Evolutionary conservation across 75 land plant genomes (phyloP).

Genomic region (Sequoiadendron giganteum): DNA sequence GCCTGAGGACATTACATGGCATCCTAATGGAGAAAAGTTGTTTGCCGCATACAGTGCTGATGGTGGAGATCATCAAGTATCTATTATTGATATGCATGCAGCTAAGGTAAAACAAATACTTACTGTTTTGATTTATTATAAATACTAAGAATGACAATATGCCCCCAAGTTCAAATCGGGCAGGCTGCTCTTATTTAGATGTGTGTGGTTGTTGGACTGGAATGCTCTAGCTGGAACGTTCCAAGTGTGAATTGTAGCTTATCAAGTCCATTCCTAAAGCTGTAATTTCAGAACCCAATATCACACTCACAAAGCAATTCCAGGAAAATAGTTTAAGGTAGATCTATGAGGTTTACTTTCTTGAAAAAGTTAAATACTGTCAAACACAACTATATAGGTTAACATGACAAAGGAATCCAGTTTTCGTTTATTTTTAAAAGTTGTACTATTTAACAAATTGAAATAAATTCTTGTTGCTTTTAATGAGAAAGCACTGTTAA

Average conservation of each 20-base stretch:
- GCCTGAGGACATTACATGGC: constrained; percentile 30
- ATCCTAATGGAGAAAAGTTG: constrained; percentile 20
- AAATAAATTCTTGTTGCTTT: not conserved
- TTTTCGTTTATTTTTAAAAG: not conserved
- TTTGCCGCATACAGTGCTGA: constrained; percentile 27
- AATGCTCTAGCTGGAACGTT: not conserved
- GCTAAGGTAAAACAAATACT: not conserved
- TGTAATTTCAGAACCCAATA: not conserved
- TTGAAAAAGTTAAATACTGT: not conserved
- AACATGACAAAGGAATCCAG: not conserved
- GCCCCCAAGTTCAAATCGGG: not conserved
- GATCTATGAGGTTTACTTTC: not conserved
- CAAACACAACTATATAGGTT: not conserved
- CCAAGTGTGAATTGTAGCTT: not conserved
- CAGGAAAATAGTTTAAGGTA: not conserved
- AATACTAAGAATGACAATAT: too few relatives aligned
- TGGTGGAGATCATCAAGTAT: constrained; percentile 24
- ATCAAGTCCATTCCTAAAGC: not conserved
- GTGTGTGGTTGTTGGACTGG: not conserved
- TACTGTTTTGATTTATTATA: not conserved
- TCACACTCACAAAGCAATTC: not conserved
- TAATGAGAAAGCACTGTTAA: not conserved
- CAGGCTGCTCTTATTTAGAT: not conserved
- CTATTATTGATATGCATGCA: constrained; percentile 12
- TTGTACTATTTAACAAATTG: not conserved